Evolutionary conservation across 2,329 filamentous ascomycete genomes (phyloP), one percentile per base, ranked within the genome.

Genomic region (Hortaea werneckii): DNA sequence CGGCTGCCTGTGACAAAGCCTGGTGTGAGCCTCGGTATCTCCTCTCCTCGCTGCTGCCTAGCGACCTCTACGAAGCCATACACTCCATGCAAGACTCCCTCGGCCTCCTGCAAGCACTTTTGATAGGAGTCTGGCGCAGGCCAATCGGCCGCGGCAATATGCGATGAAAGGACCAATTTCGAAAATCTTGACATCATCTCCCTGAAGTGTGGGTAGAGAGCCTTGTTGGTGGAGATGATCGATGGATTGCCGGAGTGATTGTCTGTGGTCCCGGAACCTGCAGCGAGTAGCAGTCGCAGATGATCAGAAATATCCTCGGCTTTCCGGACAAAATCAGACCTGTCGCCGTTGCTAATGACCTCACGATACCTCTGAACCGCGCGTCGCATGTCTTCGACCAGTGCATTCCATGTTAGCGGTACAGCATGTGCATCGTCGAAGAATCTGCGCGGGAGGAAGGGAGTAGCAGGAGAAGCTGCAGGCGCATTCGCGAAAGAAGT

Each of bases 141-240:
- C 80, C 88, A 96, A 68, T 98, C 92, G 30, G 90, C 87, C 5
- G 90, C 88, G 35, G 92, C 92, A 62, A 98, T 95, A 63, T 98
- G 92, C 10, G 92, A 96, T 2, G 92, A 98, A 41, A 98, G 82
- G 39, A 98, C 92, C 7, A 98, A 75, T 65, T 98, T 98, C n/a
- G 92, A 96, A 65, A 98, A 98, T 58, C 94, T 89, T 39, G 92
- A 96, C 92, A 98, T 98, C 82, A 96, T 96, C 63, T 96, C 92
- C 44, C 92, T 78, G 68, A 98, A 98, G 66, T 96, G 89, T 26
- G 92, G 92, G 61, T 96, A 96, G 11, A 98, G 73, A 0, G 88
- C 86, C 65, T 96, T 96, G 72, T 98, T 98, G 5, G 87, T 94
- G 5, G 89, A 95, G 49, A 98, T 98, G 59, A 98, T 95, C n/a